Base-by-base conservation (phyloP, 768 basidiomycete species). In the Lactarius hengduanensis region DNA sequence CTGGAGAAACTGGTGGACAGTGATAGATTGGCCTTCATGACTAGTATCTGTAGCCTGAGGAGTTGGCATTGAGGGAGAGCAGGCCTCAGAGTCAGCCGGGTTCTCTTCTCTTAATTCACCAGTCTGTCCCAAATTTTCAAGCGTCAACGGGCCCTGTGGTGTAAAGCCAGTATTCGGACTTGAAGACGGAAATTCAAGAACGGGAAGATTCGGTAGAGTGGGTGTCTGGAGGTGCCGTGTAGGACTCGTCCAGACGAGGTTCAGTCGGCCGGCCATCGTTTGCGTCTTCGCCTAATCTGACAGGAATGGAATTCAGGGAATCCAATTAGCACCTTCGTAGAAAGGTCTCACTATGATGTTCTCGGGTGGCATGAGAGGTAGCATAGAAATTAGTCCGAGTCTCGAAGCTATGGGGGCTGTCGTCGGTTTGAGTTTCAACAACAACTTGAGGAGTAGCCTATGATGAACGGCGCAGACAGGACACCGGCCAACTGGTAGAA, bases 231-330 rank as follows among this genome's bases (percentile, higher is more conserved):
- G 54, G 20, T 13, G 38, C 38, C 40, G 9, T 16, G 55, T 40
- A 62, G 40, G 59, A 57, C 4, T 64, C 15, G 5, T 57, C 34
- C 22, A 57, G 16, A 34, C 32, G 45, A 56, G 65, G 59, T 28
- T 50, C 59, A 5, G 60, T 20, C 32, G 20, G 55, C n/a, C n/a
- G 9, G 38, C 22, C 57, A 20, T 43, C 65, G 57, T 47, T 67
- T 69, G 65, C 68, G 68, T 32, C 61, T 66, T 38, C 47, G 56
- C 61, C 55, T 69, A 18, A 69, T 67, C 68, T 69, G 50, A 45
- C 36, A 1, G 43, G 8, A 15, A 26, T 26, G 36, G 11, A 3
- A 16, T 53, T 53, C 10, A 53, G 6, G 22, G 50, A 53, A 26
- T 26, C 50, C 26, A 5, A 53, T 26, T 28, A 7, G 3, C 28